These are phyloP conservation scores for Gyromitra esculenta DNA, from an alignment of 2,329 filamentous ascomycete species.

Conservation along the genomic window DNA sequence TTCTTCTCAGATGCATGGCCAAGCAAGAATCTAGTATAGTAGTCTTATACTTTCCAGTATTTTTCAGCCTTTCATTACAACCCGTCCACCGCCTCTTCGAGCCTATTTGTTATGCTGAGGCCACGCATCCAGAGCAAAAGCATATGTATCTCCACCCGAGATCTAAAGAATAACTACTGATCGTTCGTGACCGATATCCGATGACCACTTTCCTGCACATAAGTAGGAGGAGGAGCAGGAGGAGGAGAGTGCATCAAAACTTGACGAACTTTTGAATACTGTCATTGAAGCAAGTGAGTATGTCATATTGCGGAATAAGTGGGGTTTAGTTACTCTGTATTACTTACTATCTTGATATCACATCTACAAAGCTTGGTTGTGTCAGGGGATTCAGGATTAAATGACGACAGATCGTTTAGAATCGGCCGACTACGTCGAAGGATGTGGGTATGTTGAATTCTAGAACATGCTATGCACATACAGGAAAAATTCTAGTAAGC, in stretches of 20 bases:
- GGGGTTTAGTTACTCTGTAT: slow-evolving; percentile 20
- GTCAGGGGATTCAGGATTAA: slow-evolving; percentile 6
- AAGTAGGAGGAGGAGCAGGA: not conserved
- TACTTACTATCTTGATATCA: slow-evolving; percentile 22
- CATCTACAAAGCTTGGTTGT: slow-evolving; percentile 13
- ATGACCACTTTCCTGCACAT: not conserved
- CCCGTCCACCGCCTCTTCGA: not conserved
- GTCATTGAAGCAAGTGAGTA: slow-evolving; percentile 18
- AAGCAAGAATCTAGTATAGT: not conserved
- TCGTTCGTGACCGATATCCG: slow-evolving; percentile 7
- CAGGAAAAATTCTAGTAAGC: slow-evolving; percentile 23
- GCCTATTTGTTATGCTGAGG: not conserved
- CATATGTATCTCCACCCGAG: slow-evolving; percentile 7
- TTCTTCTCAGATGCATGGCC: slow-evolving; percentile 17
- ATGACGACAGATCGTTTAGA: slow-evolving; percentile 30
- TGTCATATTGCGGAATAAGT: slow-evolving; percentile 20
- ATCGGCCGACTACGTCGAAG: slow-evolving; percentile 22
- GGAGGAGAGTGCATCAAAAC: not conserved
- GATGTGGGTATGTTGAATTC: slow-evolving; percentile 6
- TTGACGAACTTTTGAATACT: not conserved
- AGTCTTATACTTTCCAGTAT: slow-evolving; percentile 4
- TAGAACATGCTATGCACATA: slow-evolving; percentile 26
- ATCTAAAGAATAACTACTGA: slow-evolving; percentile 22
- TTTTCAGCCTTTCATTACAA: not conserved
- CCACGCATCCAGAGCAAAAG: not conserved